phyloP scores from a whole-genome alignment of 1,284 basidiomycete genomes.

The Leccinum idahoense region DNA sequence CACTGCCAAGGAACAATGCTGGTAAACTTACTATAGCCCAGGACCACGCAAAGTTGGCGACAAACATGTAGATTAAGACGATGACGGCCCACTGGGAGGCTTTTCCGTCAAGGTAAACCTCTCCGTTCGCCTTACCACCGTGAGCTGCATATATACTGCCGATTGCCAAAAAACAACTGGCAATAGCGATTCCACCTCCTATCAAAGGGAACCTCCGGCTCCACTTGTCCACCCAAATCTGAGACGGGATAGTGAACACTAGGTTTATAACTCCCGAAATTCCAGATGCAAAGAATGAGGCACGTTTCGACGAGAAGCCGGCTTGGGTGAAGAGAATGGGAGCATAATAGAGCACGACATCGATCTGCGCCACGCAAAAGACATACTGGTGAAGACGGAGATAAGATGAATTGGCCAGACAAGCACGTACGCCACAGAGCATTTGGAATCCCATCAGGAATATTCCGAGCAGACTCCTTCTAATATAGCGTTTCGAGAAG shows the following conservation, averaged over 20 bases:
- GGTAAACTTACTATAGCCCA: constrained; percentile 26
- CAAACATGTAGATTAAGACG: constrained; percentile 43
- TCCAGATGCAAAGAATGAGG: constrained; percentile 49
- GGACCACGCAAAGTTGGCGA: constrained; percentile 32
- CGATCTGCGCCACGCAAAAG: constrained; percentile 14
- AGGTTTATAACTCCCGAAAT: constrained; percentile 47
- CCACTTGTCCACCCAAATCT: constrained; percentile 42
- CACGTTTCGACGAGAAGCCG: constrained; percentile 39
- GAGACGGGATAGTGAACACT: constrained; percentile 38
- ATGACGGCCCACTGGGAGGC: constrained; percentile 40
- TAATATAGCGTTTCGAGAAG: constrained; percentile 29
- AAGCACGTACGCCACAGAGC: constrained; percentile 30
- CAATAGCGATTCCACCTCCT: constrained; percentile 40
- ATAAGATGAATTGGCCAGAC: constrained; percentile 7
- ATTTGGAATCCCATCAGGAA: constrained; percentile 45
- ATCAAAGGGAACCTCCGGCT: constrained; percentile 42
- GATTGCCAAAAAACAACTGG: constrained; percentile 36
- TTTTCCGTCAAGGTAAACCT: constrained; percentile 21
- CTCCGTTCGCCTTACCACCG: constrained; percentile 24
- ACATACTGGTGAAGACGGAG: constrained; percentile 24
- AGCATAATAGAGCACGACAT: constrained; percentile 38
- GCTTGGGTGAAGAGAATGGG: constrained; percentile 49
- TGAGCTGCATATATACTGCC: constrained; percentile 40
- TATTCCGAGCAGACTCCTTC: constrained; percentile 39
- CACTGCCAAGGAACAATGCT: not conserved